Evolutionary conservation across 805 yeast genomes (phyloP).

Genomic region (Candida tibetensis): DNA sequence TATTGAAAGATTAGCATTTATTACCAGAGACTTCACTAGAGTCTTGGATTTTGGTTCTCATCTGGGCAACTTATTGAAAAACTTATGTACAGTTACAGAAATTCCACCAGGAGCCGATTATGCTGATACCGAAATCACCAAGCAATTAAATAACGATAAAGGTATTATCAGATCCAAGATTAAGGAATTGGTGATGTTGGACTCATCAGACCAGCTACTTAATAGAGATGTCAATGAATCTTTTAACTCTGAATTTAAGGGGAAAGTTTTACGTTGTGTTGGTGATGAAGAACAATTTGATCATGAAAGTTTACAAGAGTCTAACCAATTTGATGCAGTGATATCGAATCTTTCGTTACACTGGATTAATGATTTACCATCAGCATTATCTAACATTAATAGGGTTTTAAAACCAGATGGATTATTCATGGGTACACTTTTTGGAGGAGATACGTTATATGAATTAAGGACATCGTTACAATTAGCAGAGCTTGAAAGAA

Average conservation of each 20-base stretch:
- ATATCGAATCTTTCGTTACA: constrained; percentile 71
- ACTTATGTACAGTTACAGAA: constrained; percentile 28
- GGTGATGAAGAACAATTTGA: constrained; percentile 67
- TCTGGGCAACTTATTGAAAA: constrained; percentile 58
- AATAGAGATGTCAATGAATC: constrained; percentile 44
- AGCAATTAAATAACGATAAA: constrained; percentile 51
- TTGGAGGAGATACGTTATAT: constrained; percentile 83
- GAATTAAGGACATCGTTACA: constrained; percentile 79
- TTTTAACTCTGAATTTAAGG: constrained; percentile 43
- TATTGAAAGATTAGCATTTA: constrained; percentile 71
- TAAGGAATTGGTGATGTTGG: constrained; percentile 61
- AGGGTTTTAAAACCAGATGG: constrained; percentile 72
- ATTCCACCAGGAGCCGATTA: constrained; percentile 24
- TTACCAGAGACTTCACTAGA: constrained; percentile 58
- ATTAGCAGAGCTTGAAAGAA: constrained; percentile 76
- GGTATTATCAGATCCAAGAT: constrained; percentile 51
- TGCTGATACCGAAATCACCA: constrained; percentile 37
- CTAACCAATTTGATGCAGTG: constrained; percentile 61
- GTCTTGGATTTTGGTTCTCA: constrained; percentile 74
- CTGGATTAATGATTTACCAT: constrained; percentile 86
- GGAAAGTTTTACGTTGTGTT: constrained; percentile 47
- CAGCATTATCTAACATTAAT: constrained; percentile 54
- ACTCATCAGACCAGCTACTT: constrained; percentile 54
- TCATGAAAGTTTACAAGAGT: constrained; percentile 35
- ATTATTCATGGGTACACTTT: constrained; percentile 73